A percentile compares a stretch with the other conserved stretches of the same genome.
Evolutionary conservation across 306 rosid species (phyloP).

Genomic region (Rubus idaeus): DNA sequence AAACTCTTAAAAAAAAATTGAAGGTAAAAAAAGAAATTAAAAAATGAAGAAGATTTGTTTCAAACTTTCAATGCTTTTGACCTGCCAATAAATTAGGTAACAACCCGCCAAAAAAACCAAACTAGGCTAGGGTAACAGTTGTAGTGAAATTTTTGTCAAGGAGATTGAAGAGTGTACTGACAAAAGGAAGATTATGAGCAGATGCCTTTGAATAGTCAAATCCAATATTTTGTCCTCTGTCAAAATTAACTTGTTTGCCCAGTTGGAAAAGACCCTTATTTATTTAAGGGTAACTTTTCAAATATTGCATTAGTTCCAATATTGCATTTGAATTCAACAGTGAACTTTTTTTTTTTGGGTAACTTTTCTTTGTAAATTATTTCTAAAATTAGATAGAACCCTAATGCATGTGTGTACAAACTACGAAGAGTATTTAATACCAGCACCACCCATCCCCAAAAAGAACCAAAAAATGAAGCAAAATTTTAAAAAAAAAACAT

Average conservation of each 20-base stretch:
- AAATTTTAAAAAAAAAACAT: slow-evolving; percentile 15
- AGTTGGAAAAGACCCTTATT: neutral
- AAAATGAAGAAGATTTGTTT: too few relatives aligned
- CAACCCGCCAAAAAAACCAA: too few relatives aligned
- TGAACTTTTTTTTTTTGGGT: neutral
- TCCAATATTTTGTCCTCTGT: too few relatives aligned
- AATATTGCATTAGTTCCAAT: too few relatives aligned
- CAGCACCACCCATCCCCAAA: neutral
- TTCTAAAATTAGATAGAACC: neutral
- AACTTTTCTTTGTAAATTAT: neutral
- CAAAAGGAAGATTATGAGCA: neutral
- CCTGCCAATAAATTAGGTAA: too few relatives aligned
- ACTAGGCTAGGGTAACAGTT: too few relatives aligned
- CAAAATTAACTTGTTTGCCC: neutral
- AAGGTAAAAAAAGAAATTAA: too few relatives aligned
- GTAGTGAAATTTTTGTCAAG: too few relatives aligned
- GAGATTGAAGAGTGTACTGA: too few relatives aligned
- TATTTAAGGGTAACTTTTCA: too few relatives aligned
- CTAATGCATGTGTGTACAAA: neutral
- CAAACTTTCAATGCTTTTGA: too few relatives aligned
- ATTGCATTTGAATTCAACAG: neutral
- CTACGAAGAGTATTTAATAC: neutral
- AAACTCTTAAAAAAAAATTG: too few relatives aligned
- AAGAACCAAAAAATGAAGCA: slow-evolving; percentile 3
- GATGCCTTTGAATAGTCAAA: neutral